A percentile compares a stretch with the other conserved stretches of the same genome.
These are phyloP conservation scores for Cladosporium oxysporum DNA, from an alignment of 2,329 filamentous ascomycete genomes.

Conservation along the genomic window DNA sequence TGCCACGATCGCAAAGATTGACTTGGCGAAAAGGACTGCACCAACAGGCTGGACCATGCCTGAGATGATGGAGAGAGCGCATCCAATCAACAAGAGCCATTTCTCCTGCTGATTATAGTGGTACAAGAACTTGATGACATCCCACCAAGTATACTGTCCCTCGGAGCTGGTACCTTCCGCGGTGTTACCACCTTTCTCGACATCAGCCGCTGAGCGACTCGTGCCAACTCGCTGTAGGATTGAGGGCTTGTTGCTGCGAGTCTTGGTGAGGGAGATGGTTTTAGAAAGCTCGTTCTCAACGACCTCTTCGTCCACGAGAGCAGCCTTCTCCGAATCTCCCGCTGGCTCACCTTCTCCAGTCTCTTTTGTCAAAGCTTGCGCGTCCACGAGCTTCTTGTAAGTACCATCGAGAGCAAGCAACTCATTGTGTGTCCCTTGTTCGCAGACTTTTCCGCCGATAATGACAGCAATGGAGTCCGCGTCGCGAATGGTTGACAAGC, in stretches of 20 bases:
- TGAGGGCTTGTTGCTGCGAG: not conserved
- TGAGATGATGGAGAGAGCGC: conserved; percentile 56
- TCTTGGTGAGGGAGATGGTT: not conserved
- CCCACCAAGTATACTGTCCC: conserved; percentile 42
- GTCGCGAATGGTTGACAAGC: conserved; percentile 72
- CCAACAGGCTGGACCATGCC: conserved; percentile 51
- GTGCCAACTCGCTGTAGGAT: conserved; percentile 1
- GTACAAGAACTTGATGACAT: conserved; percentile 58
- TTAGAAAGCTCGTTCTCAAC: conserved; percentile 31
- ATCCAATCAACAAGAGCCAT: conserved; percentile 61
- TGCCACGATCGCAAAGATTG: conserved; percentile 62
- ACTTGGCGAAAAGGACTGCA: conserved; percentile 52
- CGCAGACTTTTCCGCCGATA: conserved; percentile 68
- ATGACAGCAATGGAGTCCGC: conserved; percentile 80
- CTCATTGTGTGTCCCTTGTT: conserved; percentile 74
- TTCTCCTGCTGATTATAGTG: conserved; percentile 74
- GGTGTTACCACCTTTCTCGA: not conserved
- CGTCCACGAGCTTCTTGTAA: conserved; percentile 43
- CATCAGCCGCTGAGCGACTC: not conserved
- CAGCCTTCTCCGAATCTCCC: conserved; percentile 27
- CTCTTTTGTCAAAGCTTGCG: conserved; percentile 32
- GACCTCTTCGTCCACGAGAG: conserved; percentile 34
- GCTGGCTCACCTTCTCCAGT: conserved; percentile 19
- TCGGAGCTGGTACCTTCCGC: conserved; percentile 27
- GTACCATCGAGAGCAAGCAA: conserved; percentile 54